A percentile compares a stretch with the other conserved stretches of the same genome.
Conservation (phyloP, 1,139 yeast genomes). For the Geotrichum klebahnii region DNA sequence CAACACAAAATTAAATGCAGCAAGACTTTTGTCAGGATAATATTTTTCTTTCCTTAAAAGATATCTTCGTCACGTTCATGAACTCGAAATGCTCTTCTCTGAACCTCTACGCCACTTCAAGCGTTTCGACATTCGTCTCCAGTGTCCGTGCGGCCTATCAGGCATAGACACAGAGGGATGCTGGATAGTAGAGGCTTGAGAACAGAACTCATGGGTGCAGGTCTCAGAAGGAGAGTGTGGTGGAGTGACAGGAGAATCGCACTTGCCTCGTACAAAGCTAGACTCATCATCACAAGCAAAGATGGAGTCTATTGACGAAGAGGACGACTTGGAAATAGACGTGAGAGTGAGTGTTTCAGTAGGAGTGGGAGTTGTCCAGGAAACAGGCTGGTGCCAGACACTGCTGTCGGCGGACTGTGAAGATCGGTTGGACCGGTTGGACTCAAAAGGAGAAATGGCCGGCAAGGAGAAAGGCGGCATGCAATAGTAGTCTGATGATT, state of each 20-base stretch:
- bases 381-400: constrained; percentile 12
- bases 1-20: no score
- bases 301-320: no score
- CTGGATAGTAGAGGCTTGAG: no score
- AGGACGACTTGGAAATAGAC: constrained; percentile 15
- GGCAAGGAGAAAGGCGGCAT: no score
- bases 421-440: not conserved
- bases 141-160: constrained; percentile 12
- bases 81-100: constrained; percentile 9
- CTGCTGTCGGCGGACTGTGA: not conserved
- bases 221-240: no score
- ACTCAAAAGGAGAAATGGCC: not conserved
- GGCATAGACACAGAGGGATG: not conserved
- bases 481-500: no score
- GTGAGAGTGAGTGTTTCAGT: not conserved
- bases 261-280: no score
- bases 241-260: no score
- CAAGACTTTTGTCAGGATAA: constrained; percentile 1
- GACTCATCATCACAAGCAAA: no score
- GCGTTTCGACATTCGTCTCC: constrained; percentile 22
- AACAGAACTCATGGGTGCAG: no score
- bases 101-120: no score
- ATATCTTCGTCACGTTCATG: not conserved
- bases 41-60: not conserved
- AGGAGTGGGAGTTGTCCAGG: not conserved